Evolutionary conservation across 1,139 yeast species (phyloP).

Genomic region (Magnusiomyces ingens): DNA sequence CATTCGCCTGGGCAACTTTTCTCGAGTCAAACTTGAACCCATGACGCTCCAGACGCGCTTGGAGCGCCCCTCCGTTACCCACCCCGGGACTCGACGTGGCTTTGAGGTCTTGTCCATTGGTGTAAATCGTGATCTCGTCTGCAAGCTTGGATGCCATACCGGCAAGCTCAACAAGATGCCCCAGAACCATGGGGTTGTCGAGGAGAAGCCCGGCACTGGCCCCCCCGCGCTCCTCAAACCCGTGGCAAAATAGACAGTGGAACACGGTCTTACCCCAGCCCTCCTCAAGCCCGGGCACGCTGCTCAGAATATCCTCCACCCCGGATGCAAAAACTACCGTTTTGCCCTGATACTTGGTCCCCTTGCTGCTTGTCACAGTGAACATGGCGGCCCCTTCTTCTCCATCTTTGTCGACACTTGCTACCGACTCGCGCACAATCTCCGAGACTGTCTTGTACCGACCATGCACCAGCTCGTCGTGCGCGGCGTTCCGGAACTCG

Average conservation of each 20-base stretch:
- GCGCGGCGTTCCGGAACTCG: background rate
- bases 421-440: background rate
- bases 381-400: background rate
- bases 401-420: background rate
- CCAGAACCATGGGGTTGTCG: background rate
- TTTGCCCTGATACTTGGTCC: background rate
- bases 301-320: background rate
- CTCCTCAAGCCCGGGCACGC: background rate
- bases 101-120: background rate
- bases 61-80: too few relatives aligned
- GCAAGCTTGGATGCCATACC: background rate
- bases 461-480: background rate
- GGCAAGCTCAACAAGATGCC: background rate
- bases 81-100: too few relatives aligned
- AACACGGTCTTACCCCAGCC: conserved; percentile 1
- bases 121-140: background rate
- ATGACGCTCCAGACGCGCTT: too few relatives aligned
- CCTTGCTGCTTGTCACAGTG: background rate
- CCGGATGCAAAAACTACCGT: conserved; percentile 4
- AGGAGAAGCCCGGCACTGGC: background rate
- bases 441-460: background rate
- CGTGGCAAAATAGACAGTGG: conserved; percentile 5
- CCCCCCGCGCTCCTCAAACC: background rate
- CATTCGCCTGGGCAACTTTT: too few relatives aligned
- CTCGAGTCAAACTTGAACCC: too few relatives aligned